Base-by-base conservation (phyloP, 2,329 filamentous ascomycete species). In the Drechslerella coelobrocha region DNA sequence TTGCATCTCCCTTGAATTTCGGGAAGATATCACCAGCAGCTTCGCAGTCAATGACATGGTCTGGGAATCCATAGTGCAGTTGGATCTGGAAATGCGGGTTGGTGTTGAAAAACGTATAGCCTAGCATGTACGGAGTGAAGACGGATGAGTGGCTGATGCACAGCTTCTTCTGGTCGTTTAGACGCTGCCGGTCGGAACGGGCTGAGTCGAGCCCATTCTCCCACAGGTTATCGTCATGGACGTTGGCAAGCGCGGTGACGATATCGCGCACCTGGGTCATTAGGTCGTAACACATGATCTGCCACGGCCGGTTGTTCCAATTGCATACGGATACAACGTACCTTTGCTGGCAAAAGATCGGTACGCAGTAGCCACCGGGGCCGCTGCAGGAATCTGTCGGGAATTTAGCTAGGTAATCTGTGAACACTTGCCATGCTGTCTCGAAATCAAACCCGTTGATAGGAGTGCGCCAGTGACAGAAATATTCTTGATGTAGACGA, bases 391-490 rank as follows among this genome's bases (percentile, higher is more conserved):
- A 31, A n/a, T 59, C 47, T 2, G 27, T 47, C 12, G 37, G 6
- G 39, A 37, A 34, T 2, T 1, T 12, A 3, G 29, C 9, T 17
- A 63, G 59, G 29, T 50, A 51, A 0, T 12, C 21, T 3, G 3
- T 26, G 1, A 63, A 7, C 1, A 34, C n/a, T 12, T 56, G 19
- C 14, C 37, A 55, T 6, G 23, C 8, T 1, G 2, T 21, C 1
- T 19, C 2, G 17, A 10, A 8, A 17, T 53, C 47, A 17, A 48
- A 63, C 2, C 39, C 48, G 2, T 37, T n/a, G 21, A 29, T 29
- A 1, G 65, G 45, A 17, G 59, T 48, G 45, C 66, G 66, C 59
- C 59, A 71, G 41, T 71, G 31, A 37, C 66, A 71, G 41, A 71
- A 48, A 41, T 14, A 71, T 48, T 71, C 66, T 37, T 45, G 47